Conservation (phyloP, 495 filamentous ascomycete genomes). For the Penicillium turbatum region DNA sequence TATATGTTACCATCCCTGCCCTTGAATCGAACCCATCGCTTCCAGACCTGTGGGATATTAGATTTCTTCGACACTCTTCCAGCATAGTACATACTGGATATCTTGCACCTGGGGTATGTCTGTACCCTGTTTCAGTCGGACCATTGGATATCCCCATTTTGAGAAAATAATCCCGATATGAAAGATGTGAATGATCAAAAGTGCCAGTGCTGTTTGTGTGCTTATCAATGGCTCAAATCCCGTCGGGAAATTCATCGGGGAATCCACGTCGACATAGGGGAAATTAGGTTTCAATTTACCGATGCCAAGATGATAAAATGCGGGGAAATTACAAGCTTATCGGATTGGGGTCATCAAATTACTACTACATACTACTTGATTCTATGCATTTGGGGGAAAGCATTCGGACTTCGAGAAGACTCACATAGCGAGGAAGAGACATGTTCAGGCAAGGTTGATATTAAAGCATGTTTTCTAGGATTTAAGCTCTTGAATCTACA, state of each 20-base stretch:
- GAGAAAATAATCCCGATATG: background rate
- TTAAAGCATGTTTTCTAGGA: too few species aligned
- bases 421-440: background rate
- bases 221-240: slow-evolving; percentile 4
- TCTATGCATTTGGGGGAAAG: background rate
- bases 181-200: background rate
- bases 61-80: background rate
- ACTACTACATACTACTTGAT: too few species aligned
- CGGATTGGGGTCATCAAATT: too few species aligned
- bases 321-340: slow-evolving; percentile 5
- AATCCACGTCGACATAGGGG: background rate
- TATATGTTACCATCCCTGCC: slow-evolving; percentile 10
- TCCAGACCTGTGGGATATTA: slow-evolving; percentile 2
- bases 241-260: slow-evolving; percentile 14
- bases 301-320: slow-evolving; percentile 17
- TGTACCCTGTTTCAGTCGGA: background rate
- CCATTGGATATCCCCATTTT: slow-evolving; percentile 3
- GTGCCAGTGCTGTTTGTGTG: background rate
- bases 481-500: too few species aligned
- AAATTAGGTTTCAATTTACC: slow-evolving; percentile 3
- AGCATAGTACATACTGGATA: background rate
- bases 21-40: slow-evolving; percentile 9
- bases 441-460: too few species aligned
- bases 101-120: background rate
- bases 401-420: background rate